phyloP scores from a whole-genome alignment of 164 flowering plant genomes.

The Umbilicus rupestris region DNA sequence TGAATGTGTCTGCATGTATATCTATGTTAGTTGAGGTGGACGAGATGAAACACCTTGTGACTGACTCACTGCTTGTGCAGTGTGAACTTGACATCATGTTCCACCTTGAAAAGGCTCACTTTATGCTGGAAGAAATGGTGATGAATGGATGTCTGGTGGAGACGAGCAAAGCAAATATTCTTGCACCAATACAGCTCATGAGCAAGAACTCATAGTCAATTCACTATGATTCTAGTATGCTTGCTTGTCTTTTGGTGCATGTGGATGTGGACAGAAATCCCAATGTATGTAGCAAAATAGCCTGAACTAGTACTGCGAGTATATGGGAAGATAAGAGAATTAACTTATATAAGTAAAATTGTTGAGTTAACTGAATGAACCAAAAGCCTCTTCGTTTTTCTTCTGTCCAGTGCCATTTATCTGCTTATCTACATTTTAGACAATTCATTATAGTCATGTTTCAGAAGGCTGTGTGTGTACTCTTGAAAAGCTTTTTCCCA shows the following conservation, averaged over 20 bases:
- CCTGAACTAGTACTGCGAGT: no score
- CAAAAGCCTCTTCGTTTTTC: no score
- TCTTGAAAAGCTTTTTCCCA: no score
- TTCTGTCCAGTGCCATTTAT: no score
- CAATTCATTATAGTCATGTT: no score
- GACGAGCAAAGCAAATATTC: constrained; percentile 82
- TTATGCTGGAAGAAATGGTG: constrained; percentile 99
- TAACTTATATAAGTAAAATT: no score
- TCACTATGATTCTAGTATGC: not conserved
- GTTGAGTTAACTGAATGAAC: no score
- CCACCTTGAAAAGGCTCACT: constrained; percentile 96
- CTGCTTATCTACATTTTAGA: no score
- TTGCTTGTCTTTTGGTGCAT: not conserved
- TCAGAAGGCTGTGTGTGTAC: no score
- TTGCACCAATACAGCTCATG: constrained; percentile 82
- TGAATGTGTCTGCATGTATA: not conserved
- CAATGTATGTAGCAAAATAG: not conserved
- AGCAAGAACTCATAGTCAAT: constrained; percentile 54
- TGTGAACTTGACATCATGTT: constrained; percentile 99
- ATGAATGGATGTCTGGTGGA: constrained; percentile 97
- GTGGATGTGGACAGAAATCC: not conserved
- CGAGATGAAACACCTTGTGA: not conserved
- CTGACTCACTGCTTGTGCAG: constrained; percentile 31
- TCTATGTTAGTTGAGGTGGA: not conserved
- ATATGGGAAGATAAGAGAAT: no score